Conservation (phyloP, 495 filamentous ascomycete species). For the Penicillium paradoxum region DNA sequence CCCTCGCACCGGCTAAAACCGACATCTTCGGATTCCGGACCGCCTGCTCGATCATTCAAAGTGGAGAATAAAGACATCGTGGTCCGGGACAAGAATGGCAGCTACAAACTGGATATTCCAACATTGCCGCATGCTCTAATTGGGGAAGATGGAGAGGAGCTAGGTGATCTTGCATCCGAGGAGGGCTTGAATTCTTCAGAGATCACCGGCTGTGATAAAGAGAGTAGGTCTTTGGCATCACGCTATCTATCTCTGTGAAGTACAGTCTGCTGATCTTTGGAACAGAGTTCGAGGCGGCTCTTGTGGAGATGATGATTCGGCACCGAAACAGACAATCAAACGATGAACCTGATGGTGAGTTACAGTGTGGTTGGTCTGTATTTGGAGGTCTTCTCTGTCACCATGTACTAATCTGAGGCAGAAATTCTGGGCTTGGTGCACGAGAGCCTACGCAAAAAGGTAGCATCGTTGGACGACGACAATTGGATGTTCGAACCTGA, state of each 20-base stretch:
- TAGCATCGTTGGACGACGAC: constrained; percentile 70
- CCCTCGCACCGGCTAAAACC: constrained; percentile 31
- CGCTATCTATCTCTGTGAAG: not conserved
- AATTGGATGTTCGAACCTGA: constrained; percentile 90
- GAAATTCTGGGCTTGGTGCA: constrained; percentile 69
- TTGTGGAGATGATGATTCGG: constrained; percentile 51
- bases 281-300: constrained; percentile 43
- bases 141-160: constrained; percentile 51
- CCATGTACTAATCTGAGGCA: constrained; percentile 18
- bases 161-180: constrained; percentile 34
- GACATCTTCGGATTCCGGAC: constrained; percentile 34
- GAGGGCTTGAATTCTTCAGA: constrained; percentile 19
- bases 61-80: constrained; percentile 64
- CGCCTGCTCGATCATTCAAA: constrained; percentile 28
- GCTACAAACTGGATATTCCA: constrained; percentile 67
- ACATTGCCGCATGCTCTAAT: constrained; percentile 45
- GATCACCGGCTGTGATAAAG: constrained; percentile 39
- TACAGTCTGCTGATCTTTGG: constrained; percentile 1
- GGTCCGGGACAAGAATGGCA: constrained; percentile 68
- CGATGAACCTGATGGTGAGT: constrained; percentile 64
- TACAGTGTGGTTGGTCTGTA: not conserved
- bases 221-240: constrained; percentile 31
- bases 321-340: constrained; percentile 57
- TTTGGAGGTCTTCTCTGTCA: not conserved
- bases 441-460: constrained; percentile 66